These are phyloP conservation scores for Candida nemodendra DNA, from an alignment of 805 yeast genomes.

Conservation along the genomic window DNA sequence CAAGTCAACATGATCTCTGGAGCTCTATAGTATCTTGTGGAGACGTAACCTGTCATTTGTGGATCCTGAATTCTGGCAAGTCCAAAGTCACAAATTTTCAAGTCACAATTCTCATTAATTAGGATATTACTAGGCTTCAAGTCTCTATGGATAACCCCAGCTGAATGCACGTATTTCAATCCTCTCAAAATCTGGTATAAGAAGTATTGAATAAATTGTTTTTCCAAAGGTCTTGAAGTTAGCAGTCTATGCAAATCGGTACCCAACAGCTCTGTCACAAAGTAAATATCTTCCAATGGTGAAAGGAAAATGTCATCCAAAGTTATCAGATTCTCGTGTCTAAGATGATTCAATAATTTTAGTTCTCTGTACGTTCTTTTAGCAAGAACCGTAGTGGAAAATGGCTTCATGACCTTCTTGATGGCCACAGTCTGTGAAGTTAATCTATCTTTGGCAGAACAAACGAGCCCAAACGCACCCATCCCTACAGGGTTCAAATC, in stretches of 20 bases:
- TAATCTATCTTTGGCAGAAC: constrained; percentile 90
- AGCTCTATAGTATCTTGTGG: constrained; percentile 93
- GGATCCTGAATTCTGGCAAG: constrained; percentile 97
- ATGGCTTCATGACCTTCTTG: constrained; percentile 97
- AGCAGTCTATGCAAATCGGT: constrained; percentile 91
- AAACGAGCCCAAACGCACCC: constrained; percentile 99
- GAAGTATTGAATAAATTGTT: constrained; percentile 95
- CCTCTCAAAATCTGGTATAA: constrained; percentile 94
- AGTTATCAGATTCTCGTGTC: constrained; percentile 92
- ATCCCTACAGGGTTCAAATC: constrained; percentile 97
- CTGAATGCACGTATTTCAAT: constrained; percentile 89
- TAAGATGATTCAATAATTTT: constrained; percentile 85
- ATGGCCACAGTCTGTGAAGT: constrained; percentile 94
- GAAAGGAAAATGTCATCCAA: constrained; percentile 91
- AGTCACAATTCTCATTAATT: constrained; percentile 92
- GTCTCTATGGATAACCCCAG: constrained; percentile 93
- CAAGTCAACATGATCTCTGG: constrained; percentile 98
- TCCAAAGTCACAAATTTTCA: constrained; percentile 95
- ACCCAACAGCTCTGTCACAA: constrained; percentile 95
- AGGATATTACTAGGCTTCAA: constrained; percentile 87
- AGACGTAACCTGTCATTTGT: constrained; percentile 98
- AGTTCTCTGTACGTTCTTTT: constrained; percentile 96
- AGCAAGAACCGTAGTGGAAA: constrained; percentile 89
- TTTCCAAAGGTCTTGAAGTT: constrained; percentile 90
- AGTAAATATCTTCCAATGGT: constrained; percentile 92